phyloP scores from a whole-genome alignment of 148 eudicot genomes.

The Rhododendron mucronatum region DNA sequence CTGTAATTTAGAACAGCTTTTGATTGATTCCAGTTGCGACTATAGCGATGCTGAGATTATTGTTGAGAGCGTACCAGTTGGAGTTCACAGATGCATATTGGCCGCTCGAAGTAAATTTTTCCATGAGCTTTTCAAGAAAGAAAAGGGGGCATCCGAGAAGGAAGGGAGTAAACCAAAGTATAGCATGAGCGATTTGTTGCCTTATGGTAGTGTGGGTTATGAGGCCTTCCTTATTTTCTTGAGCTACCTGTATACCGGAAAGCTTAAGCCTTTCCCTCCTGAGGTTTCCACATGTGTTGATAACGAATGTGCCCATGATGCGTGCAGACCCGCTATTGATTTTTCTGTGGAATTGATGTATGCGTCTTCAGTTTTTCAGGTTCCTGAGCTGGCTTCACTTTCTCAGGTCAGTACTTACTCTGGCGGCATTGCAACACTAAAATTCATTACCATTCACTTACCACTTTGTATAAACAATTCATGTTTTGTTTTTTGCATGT shows the following conservation, averaged over 20 bases:
- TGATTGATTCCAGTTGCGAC: slow-evolving; percentile 20
- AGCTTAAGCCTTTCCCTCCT: slow-evolving; percentile 30
- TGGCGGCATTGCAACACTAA: not conserved
- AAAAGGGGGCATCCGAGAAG: slow-evolving; percentile 26
- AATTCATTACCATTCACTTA: not conserved
- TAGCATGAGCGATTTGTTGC: slow-evolving; percentile 34
- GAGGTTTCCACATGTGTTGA: slow-evolving; percentile 54
- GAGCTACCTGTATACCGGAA: slow-evolving; percentile 46
- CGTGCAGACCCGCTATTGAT: slow-evolving; percentile 45
- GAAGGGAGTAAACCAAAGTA: slow-evolving; percentile 33
- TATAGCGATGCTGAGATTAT: slow-evolving; percentile 39
- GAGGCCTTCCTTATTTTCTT: slow-evolving; percentile 46
- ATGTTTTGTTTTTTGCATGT: not conserved
- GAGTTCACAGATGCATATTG: slow-evolving; percentile 46
- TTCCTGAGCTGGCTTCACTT: slow-evolving; percentile 45
- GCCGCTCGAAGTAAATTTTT: slow-evolving; percentile 48
- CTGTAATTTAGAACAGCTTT: slow-evolving; percentile 32
- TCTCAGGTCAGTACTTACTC: slow-evolving; percentile 32
- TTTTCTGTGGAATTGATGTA: slow-evolving; percentile 44
- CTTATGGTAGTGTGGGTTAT: slow-evolving; percentile 40
- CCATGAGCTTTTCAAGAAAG: slow-evolving; percentile 32
- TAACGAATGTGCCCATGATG: slow-evolving; percentile 34
- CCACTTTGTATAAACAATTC: not conserved
- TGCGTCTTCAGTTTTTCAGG: slow-evolving; percentile 40
- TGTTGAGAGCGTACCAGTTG: slow-evolving; percentile 30